A percentile compares a stretch with the other conserved stretches of the same genome.
These are phyloP conservation scores for Blastobotrys aristatus DNA, from an alignment of 1,139 yeast species.

Conservation along the genomic window DNA sequence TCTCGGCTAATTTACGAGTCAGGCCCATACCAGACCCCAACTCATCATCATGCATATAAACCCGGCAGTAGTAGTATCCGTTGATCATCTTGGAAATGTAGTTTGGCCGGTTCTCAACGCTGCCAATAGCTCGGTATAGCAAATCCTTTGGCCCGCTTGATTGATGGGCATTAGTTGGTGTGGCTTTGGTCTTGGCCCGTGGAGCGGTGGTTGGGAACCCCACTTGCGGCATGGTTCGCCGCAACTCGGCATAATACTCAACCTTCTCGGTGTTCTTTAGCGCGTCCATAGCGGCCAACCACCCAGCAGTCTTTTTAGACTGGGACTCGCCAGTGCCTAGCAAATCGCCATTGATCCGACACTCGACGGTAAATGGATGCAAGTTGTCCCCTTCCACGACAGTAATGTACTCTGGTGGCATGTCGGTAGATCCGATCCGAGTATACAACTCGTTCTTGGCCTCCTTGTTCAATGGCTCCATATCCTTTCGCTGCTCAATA, in stretches of 20 bases:
- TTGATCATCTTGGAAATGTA: constrained; percentile 36
- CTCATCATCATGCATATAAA: constrained; percentile 17
- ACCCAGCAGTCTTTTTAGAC: constrained; percentile 59
- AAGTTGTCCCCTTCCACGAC: constrained; percentile 51
- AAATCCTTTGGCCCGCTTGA: constrained; percentile 49
- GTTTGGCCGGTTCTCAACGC: constrained; percentile 60
- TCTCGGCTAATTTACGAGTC: constrained; percentile 23
- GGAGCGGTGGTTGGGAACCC: not conserved
- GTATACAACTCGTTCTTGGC: constrained; percentile 70
- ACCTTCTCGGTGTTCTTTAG: constrained; percentile 53
- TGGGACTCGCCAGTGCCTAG: constrained; percentile 58
- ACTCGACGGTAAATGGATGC: constrained; percentile 54
- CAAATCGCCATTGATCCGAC: constrained; percentile 50
- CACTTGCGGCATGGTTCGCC: not conserved
- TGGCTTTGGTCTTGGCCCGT: not conserved
- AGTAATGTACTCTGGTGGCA: constrained; percentile 57
- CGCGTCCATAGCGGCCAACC: constrained; percentile 70
- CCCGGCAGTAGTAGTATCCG: constrained; percentile 14
- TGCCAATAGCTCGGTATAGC: constrained; percentile 74
- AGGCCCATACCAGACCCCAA: constrained; percentile 22
- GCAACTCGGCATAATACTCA: constrained; percentile 50
- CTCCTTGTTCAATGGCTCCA: constrained; percentile 44
- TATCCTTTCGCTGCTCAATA: constrained; percentile 28
- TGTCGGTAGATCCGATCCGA: constrained; percentile 52
- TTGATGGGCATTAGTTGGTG: not conserved